A percentile compares a stretch with the other conserved stretches of the same genome.
Evolutionary conservation across 225 moss, liverwort and hornwort species (phyloP).

Genomic region (Thuidium tamariscinum): DNA sequence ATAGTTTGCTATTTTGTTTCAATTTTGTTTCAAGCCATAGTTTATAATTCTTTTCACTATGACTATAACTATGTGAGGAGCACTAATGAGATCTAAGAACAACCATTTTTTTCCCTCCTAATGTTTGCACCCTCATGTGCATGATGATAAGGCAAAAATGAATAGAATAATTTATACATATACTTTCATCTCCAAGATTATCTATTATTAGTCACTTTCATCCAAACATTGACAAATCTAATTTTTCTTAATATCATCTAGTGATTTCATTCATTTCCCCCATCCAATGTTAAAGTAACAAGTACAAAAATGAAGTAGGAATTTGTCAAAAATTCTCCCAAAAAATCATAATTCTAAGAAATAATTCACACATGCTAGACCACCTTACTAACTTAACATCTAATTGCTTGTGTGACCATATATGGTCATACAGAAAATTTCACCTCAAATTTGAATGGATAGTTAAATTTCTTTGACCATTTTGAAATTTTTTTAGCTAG

Average conservation of each 20-base stretch:
- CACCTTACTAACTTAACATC: too few relatives aligned
- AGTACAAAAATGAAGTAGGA: not conserved
- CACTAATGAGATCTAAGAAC: accelerated
- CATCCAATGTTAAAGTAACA: too few relatives aligned
- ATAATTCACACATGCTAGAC: not conserved
- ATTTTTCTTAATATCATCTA: not conserved
- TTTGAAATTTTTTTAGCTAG: too few relatives aligned
- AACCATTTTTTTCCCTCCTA: accelerated
- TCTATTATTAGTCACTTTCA: not conserved
- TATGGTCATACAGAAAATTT: too few relatives aligned
- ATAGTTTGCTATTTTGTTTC: accelerated
- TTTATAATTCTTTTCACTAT: accelerated
- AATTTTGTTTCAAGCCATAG: not conserved
- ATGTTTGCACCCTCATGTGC: accelerated
- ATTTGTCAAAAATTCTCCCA: not conserved
- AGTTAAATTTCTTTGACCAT: too few relatives aligned
- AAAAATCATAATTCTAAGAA: too few relatives aligned
- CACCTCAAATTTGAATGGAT: too few relatives aligned
- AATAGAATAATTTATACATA: not conserved
- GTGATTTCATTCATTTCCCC: not conserved
- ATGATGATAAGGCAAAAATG: not conserved
- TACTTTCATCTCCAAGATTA: not conserved
- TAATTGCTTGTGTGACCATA: too few relatives aligned
- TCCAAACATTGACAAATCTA: not conserved
- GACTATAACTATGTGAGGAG: too few relatives aligned